Evolutionary conservation across 73 alveolate genomes (phyloP).

Genomic region (Paramecium bursaria): DNA sequence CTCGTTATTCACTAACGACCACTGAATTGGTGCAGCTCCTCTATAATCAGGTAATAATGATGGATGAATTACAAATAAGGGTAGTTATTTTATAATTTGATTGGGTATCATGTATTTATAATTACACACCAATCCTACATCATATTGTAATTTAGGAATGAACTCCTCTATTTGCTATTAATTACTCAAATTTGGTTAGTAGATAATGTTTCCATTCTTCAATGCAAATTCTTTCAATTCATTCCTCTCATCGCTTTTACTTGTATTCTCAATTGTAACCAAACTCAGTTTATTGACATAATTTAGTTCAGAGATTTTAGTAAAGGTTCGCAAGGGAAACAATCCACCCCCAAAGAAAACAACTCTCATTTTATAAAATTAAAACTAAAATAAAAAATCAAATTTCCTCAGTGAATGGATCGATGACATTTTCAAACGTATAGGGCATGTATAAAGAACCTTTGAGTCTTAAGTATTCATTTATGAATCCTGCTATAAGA

Average conservation of each 20-base stretch:
- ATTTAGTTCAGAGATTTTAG: not conserved
- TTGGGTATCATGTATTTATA: conserved; percentile 64
- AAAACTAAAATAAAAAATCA: not conserved
- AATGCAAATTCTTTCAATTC: not conserved
- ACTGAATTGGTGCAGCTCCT: conserved; percentile 90
- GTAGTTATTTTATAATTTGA: conserved; percentile 42
- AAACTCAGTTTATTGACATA: not conserved
- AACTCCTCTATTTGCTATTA: not conserved
- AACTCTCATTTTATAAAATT: conserved; percentile 41
- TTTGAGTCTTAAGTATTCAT: conserved; percentile 11
- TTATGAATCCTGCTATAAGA: not conserved
- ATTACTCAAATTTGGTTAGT: conserved; percentile 1
- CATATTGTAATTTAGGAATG: not conserved
- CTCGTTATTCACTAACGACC: conserved; percentile 77
- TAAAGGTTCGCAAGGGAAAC: conserved; percentile 14
- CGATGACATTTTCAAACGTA: conserved; percentile 23
- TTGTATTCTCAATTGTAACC: not conserved
- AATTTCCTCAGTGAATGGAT: conserved; percentile 44
- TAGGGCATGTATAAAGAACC: not conserved
- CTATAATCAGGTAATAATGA: conserved; percentile 85
- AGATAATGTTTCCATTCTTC: not conserved
- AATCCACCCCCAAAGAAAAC: conserved; percentile 8
- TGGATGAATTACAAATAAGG: conserved; percentile 81
- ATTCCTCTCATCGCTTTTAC: conserved; percentile 21
- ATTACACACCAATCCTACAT: conserved; percentile 60